These are phyloP conservation scores for Ceratocystiopsis brevicomis DNA, from an alignment of 2,329 filamentous ascomycete genomes.

Conservation along the genomic window DNA sequence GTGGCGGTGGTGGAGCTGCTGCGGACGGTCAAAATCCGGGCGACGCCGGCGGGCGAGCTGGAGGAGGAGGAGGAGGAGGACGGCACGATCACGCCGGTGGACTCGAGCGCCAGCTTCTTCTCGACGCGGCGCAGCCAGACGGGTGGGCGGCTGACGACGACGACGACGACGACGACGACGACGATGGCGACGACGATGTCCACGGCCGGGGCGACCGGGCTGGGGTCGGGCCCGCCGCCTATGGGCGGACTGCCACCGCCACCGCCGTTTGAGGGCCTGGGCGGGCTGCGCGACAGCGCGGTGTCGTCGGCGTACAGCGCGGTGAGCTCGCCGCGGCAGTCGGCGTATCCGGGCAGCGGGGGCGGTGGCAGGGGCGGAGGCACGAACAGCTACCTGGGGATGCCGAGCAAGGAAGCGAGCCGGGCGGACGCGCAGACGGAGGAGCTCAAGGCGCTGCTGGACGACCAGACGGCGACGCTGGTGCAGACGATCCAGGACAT, in stretches of 20 bases:
- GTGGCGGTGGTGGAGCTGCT: constrained; percentile 73
- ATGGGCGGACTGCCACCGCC: constrained; percentile 29
- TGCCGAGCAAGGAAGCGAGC: constrained; percentile 20
- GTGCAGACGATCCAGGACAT: constrained; percentile 70
- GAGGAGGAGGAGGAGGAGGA: constrained; percentile 63
- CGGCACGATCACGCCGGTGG: constrained; percentile 42
- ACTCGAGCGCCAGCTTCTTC: constrained; percentile 46
- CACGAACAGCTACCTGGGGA: constrained; percentile 20
- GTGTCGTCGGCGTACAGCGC: constrained; percentile 62
- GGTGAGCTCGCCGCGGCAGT: constrained; percentile 47
- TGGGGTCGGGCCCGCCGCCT: constrained; percentile 2
- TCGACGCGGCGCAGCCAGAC: constrained; percentile 29
- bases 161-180: constrained; percentile 11
- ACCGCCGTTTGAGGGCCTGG: constrained; percentile 38
- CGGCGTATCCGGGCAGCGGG: constrained; percentile 22
- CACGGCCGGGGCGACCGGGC: no score
- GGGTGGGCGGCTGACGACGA: constrained; percentile 13
- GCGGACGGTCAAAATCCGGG: constrained; percentile 63
- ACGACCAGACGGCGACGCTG: constrained; percentile 63
- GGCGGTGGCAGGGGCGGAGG: constrained; percentile 2
- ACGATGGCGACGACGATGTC: constrained; percentile 9
- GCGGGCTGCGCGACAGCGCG: constrained; percentile 37
- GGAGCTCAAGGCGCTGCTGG: constrained; percentile 50
- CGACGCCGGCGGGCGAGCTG: constrained; percentile 56
- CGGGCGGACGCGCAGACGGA: constrained; percentile 24